Base-by-base conservation (phyloP, 2,329 filamentous ascomycete genomes). In the Colletotrichum horii region DNA sequence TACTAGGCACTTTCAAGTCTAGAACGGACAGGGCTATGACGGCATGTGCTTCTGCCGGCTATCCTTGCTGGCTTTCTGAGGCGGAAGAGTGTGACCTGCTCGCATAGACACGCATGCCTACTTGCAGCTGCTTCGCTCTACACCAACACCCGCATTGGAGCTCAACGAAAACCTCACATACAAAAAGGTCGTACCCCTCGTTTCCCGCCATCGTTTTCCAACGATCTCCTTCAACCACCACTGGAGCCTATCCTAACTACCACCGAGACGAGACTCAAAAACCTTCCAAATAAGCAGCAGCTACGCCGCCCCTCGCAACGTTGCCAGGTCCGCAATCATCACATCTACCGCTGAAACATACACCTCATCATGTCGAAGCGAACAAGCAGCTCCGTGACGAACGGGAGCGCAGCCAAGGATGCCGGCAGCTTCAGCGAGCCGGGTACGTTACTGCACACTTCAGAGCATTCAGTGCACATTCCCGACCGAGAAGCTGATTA, bases 281-380 rank as follows among this genome's bases (percentile, higher is more conserved):
- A 34, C 34, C 16, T 16, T 11, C 26, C 60, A 62, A 19, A 24
- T 22, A 28, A 64, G n/a, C n/a, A 34, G 58, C n/a, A 52, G 6
- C 55, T 58, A 30, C 55, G 24, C 30, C 24, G 43, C 43, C 43
- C 43, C 43, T 52, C 43, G n/a, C 43, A 52, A 22, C n/a, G 22
- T 52, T 52, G 43, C 43, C 43, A 52, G 43, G 43, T 22, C n/a
- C n/a, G 24, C 43, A 22, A 14, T 22, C 43, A 52, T 24, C 43
- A 8, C 14, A 22, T 12, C 43, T 52, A 58, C 24, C 30, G 55
- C 22, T 58, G 26, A 58, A 26, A 14, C 26, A 36, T 32, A 62
- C 30, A 58, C 28, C 19, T 15, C 26, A 62, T 58, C 81, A 94
- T 94, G 93, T 94, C 92, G 77, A 93, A 91, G 87, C 87, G 93